These are phyloP conservation scores for Thalassiosira delicatula DNA, from an alignment of 352 stramenopile species.

Conservation along the genomic window DNA sequence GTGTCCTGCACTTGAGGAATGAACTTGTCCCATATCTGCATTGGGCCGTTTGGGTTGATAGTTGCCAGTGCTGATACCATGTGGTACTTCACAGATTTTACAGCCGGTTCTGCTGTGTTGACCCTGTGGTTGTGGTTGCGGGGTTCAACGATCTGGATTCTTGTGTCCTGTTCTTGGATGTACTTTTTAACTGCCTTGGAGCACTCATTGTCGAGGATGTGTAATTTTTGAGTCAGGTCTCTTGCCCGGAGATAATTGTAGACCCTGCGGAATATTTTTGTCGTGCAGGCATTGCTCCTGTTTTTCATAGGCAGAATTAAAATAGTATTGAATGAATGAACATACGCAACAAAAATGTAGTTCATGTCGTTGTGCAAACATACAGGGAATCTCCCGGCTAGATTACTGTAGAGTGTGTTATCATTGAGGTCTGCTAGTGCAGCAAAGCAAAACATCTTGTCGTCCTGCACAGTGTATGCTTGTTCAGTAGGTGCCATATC, in stretches of 20 bases:
- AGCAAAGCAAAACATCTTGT: too few relatives aligned
- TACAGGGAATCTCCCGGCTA: background rate
- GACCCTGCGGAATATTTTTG: background rate
- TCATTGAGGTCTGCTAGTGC: too few relatives aligned
- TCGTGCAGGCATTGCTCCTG: background rate
- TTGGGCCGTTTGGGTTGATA: background rate
- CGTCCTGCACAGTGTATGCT: too few relatives aligned
- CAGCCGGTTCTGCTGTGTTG: too few relatives aligned
- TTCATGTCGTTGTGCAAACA: background rate
- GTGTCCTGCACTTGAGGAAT: too few relatives aligned
- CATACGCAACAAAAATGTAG: background rate
- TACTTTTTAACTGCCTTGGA: constrained; percentile 31
- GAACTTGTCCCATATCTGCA: too few relatives aligned
- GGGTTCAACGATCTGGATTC: constrained; percentile 41
- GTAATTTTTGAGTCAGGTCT: constrained; percentile 36
- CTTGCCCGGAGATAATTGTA: constrained; percentile 1
- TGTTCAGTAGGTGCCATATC: too few relatives aligned
- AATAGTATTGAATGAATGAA: background rate
- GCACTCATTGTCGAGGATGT: constrained; percentile 61
- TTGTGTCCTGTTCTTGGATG: constrained; percentile 23
- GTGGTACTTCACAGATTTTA: too few relatives aligned
- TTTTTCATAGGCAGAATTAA: background rate
- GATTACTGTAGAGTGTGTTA: background rate
- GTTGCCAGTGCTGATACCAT: background rate
- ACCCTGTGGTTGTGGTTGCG: too few relatives aligned